Evolutionary conservation across 208 protist species (phyloP).

Genomic region (Trypanosoma congolense): DNA sequence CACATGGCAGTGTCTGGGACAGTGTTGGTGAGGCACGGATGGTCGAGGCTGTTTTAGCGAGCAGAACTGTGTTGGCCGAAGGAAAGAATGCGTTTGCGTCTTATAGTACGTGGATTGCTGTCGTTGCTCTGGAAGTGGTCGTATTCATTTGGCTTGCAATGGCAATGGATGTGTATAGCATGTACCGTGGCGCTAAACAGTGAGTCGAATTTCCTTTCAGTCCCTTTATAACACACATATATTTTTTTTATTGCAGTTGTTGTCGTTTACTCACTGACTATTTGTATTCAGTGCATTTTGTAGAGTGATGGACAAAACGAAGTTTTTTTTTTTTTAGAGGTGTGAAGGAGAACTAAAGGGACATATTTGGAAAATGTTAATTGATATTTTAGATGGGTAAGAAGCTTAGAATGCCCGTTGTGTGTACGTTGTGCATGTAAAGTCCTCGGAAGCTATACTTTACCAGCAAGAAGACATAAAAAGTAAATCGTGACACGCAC

Average conservation of each 20-base stretch:
- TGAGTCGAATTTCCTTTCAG: too few species aligned
- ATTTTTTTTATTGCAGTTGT: background rate
- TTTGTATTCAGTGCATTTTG: too few species aligned
- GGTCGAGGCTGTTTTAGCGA: constrained; percentile 49
- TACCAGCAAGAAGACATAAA: constrained; percentile 4
- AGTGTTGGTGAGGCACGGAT: constrained; percentile 29
- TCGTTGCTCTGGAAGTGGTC: constrained; percentile 56
- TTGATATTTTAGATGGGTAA: background rate
- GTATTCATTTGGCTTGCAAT: constrained; percentile 59
- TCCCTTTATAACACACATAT: constrained; percentile 10
- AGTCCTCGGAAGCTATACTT: background rate
- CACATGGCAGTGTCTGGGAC: constrained; percentile 4
- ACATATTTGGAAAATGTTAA: too few species aligned
- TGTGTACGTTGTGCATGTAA: too few species aligned
- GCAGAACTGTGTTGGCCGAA: constrained; percentile 13
- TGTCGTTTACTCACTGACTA: background rate
- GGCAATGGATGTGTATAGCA: constrained; percentile 47
- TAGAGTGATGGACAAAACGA: too few species aligned
- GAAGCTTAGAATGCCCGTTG: background rate
- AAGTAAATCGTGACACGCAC: background rate
- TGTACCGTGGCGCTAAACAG: constrained; percentile 15
- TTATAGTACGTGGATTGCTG: constrained; percentile 47
- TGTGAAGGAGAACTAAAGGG: too few species aligned
- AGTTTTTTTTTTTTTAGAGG: background rate
- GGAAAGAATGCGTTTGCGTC: constrained; percentile 3